These are phyloP conservation scores for Sphagnurus paluster DNA, from an alignment of 1,284 basidiomycete species.

Conservation along the genomic window DNA sequence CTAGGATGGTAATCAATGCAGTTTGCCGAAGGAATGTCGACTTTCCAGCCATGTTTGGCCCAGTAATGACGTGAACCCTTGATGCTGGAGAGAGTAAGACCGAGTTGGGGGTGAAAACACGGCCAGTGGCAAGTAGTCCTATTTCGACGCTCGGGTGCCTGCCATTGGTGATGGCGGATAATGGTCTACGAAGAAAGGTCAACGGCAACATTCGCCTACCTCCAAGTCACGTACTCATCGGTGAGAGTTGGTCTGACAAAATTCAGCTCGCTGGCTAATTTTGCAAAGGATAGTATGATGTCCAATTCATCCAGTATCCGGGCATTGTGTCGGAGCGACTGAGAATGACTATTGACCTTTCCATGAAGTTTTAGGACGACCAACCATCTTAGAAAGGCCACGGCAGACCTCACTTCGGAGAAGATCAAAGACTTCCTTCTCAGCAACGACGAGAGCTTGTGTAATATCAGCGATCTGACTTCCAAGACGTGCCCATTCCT, in stretches of 20 bases:
- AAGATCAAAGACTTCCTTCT: conserved; percentile 70
- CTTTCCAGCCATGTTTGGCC: conserved; percentile 97
- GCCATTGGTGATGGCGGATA: conserved; percentile 74
- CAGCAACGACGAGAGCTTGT: conserved; percentile 53
- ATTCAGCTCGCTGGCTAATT: conserved; percentile 77
- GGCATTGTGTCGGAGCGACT: conserved; percentile 71
- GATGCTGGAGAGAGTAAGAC: conserved; percentile 60
- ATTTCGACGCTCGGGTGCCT: conserved; percentile 94
- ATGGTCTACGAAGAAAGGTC: conserved; percentile 2
- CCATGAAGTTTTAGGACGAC: conserved; percentile 7
- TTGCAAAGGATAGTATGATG: conserved; percentile 80
- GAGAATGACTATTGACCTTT: conserved; percentile 64
- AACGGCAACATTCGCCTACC: conserved; percentile 4
- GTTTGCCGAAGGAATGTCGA: conserved; percentile 92
- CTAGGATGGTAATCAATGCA: conserved; percentile 88
- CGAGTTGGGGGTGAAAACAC: conserved; percentile 84
- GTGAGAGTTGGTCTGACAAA: conserved; percentile 75
- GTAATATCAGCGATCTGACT: conserved; percentile 60
- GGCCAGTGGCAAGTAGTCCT: conserved; percentile 74
- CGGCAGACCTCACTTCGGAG: conserved; percentile 64
- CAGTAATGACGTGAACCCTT: conserved; percentile 83
- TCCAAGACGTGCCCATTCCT: conserved; percentile 82
- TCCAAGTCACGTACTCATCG: conserved; percentile 56
- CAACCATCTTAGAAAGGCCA: background rate
- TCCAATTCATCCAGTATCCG: conserved; percentile 89